Evolutionary conservation across 2,329 filamentous ascomycete genomes (phyloP), one percentile per base, ranked within the genome.

Genomic region (Colletotrichum lupini): DNA sequence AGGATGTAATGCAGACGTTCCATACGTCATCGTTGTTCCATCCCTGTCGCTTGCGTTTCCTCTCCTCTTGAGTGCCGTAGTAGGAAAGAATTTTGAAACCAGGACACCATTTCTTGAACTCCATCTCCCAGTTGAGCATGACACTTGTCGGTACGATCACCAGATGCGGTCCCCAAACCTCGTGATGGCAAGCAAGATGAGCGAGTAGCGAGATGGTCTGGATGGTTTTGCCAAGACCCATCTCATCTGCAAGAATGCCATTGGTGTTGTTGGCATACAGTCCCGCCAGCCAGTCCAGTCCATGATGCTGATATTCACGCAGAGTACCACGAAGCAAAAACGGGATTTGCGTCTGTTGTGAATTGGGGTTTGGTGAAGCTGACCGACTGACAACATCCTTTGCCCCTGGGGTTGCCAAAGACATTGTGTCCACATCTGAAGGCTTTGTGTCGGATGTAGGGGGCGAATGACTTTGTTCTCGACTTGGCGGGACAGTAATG

Each of bases 51-150:
- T 98, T 98, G 76, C 92, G 89, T 81, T 94, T 95, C 58, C 97
- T 92, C 83, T 99, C 97, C 76, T 98, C 95, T 78, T 95, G 93
- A 55, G 93, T 94, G 56, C 97, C 97, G 80, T 98, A 99, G 84
- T 99, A 99, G 0, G 95, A 97, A 72, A 99, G 87, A 68, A 99
- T 97, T 81, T 98, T 98, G 87, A 99, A 99, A 0, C 97, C 96
- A 3, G 97, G 97, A 70, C 95, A 94, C 91, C 96, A 99, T 81
- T 99, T 99, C 80, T 98, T 98, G 88, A 99, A 99, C 83, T 99
- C 97, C 93, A 98, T 98, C 82, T 99, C 97, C 97, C 97, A 99
- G 80, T 99, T 99, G 76, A 99, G 90, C 89, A 99, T 98, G 61
- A 99, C 97, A 82, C 95, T 98, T 2, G 97, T 99, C 1, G 97